Evolutionary conservation across 2,329 filamentous ascomycete species (phyloP), one percentile per base, ranked within the genome.

Genomic region (Harringtonia lauricola): DNA sequence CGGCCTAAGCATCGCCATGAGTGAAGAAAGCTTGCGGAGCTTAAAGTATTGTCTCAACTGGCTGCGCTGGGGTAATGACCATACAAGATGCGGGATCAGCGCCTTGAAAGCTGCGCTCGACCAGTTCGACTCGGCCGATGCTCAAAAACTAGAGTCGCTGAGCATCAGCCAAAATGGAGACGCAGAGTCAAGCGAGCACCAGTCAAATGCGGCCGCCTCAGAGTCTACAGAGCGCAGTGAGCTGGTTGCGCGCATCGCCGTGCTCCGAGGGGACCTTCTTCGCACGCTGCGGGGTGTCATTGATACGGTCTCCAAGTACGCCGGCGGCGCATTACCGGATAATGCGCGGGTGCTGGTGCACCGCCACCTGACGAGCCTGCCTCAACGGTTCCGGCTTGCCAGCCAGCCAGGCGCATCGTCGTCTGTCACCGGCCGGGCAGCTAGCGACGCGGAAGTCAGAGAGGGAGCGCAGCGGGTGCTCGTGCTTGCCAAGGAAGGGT

Each of bases 1-100:
- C 1, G 90, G 88, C 0, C 72, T 96, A 1, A 88, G 88, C 50
- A 82, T 94, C 15, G 88, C 92, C 1, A 87, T 98, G 74, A 94
- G 84, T 55, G 83, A 94, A 17, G 83, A 92, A 55, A 94, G 86
- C 19, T 66, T 95, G 9, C 77, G 81, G 41, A 92, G 83, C 48
- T 67, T 98, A 35, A 87, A 86, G 54, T 90, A 87, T 54, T 95
- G 89, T 50, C 67, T 96, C 2, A 74, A 74, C 21, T 85, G 88
- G 72, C 68, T 96, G 38, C 76, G 81, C 22, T 83, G 81, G 72
- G 86, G 86, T 2, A 94, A 94, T 48, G 79, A 78, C 8, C 85
- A 87, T 57, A 79, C 96, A 45, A 79, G 81, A 38, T 79, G 79
- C 39, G 75, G 87, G 0, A 85, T 95, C 49, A 68, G 74, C 15